Evolutionary conservation across 768 basidiomycete species (phyloP).

Genomic region (Auriscalpium microsporum): DNA sequence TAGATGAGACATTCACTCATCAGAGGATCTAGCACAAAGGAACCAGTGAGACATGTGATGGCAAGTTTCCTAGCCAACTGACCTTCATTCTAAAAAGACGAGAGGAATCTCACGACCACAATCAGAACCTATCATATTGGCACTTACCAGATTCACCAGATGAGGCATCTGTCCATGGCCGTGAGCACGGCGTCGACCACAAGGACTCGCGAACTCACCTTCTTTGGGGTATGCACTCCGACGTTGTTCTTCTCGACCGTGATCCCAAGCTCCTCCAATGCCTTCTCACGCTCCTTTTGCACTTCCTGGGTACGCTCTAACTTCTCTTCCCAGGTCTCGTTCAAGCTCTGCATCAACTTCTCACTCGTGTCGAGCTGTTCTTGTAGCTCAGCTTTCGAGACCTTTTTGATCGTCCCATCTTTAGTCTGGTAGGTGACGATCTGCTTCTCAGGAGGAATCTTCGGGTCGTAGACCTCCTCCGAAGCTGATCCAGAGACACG

Average conservation of each 20-base stretch:
- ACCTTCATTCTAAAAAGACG: slow-evolving; percentile 13
- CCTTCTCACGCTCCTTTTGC: slow-evolving; percentile 95
- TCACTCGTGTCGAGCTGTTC: slow-evolving; percentile 95
- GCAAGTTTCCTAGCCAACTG: background rate
- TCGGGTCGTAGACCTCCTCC: slow-evolving; percentile 80
- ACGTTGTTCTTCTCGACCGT: slow-evolving; percentile 95
- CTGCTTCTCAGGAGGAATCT: slow-evolving; percentile 88
- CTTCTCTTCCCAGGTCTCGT: slow-evolving; percentile 97
- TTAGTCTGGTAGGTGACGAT: slow-evolving; percentile 91
- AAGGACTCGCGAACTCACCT: slow-evolving; percentile 33
- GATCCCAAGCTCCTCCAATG: slow-evolving; percentile 94
- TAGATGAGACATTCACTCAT: slow-evolving; percentile 96
- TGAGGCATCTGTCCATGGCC: slow-evolving; percentile 66
- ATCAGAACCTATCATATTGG: background rate
- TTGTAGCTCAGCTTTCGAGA: slow-evolving; percentile 94
- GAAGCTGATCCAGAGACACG: slow-evolving; percentile 61
- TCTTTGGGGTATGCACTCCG: slow-evolving; percentile 97
- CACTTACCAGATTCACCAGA: slow-evolving; percentile 81
- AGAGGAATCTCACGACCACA: background rate
- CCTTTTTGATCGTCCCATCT: slow-evolving; percentile 89
- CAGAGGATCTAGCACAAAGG: slow-evolving; percentile 60
- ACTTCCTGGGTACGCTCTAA: slow-evolving; percentile 85
- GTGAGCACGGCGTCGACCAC: background rate
- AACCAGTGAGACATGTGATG: background rate
- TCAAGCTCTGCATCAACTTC: slow-evolving; percentile 87